A percentile compares a stretch with the other conserved stretches of the same genome.
phyloP scores from a whole-genome alignment of 225 moss, liverwort and hornwort species.

The Rhytidiadelphus loreus region DNA sequence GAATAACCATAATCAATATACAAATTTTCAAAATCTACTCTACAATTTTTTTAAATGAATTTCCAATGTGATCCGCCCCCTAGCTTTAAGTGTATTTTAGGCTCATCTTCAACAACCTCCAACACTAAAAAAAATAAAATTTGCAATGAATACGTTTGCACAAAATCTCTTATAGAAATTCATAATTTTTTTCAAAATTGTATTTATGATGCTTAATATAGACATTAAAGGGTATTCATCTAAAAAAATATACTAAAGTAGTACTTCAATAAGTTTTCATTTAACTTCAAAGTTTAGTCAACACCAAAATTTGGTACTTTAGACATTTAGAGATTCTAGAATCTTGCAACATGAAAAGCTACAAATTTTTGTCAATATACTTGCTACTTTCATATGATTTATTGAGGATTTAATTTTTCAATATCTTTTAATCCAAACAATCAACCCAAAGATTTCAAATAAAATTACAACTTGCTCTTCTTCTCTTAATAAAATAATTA shows the following conservation, averaged over 20 bases:
- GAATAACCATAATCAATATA: too few species aligned
- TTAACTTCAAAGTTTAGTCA: not conserved
- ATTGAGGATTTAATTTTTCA: not conserved
- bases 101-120: too few species aligned
- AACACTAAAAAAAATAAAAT: too few species aligned
- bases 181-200: too few species aligned
- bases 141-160: not conserved
- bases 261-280: not conserved
- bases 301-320: not conserved
- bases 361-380: not conserved
- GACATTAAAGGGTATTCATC: not conserved
- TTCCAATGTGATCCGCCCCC: too few species aligned
- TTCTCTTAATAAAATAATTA: not conserved
- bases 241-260: not conserved
- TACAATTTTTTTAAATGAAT: too few species aligned
- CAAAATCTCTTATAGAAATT: not conserved
- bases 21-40: too few species aligned
- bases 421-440: not conserved
- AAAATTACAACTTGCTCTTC: too few species aligned
- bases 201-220: not conserved
- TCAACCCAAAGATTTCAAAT: not conserved
- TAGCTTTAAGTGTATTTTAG: not conserved
- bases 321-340: rapidly evolving
- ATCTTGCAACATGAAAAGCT: not conserved
- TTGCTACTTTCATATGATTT: not conserved